Conservation (phyloP, 1,284 basidiomycete species). For the Ganoderma lingzhi region DNA sequence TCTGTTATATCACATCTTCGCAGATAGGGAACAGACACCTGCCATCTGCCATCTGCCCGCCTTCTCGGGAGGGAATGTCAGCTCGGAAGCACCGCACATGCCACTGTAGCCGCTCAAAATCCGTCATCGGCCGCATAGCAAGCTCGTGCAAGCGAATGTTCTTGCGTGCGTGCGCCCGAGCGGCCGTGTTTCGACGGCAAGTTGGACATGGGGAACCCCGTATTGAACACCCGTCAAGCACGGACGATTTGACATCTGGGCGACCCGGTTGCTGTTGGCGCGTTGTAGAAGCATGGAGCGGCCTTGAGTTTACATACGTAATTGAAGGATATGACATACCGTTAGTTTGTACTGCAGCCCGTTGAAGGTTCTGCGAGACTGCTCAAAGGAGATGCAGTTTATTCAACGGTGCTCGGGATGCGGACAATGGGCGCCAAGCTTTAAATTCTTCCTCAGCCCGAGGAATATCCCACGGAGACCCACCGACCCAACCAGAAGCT, state of each 20-base stretch:
- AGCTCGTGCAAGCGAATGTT: neutral
- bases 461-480: neutral
- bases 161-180: neutral
- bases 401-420: neutral
- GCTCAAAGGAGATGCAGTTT: neutral
- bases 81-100: constrained; percentile 18
- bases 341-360: neutral
- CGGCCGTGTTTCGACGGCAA: constrained; percentile 8
- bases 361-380: neutral
- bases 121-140: neutral
- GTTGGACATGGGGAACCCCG: neutral
- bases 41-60: constrained; percentile 12
- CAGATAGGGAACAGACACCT: constrained; percentile 2
- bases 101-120: constrained; percentile 9
- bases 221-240: constrained; percentile 22
- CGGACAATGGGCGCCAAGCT: neutral
- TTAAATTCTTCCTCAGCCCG: neutral
- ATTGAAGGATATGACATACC: neutral
- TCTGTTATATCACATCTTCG: constrained; percentile 10
- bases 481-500: neutral
- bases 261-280: neutral
- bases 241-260: constrained; percentile 28
- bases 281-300: neutral
- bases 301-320: neutral
- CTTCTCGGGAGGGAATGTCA: constrained; percentile 28